These are phyloP conservation scores for Wickerhamomyces sp. DNA, from an alignment of 1,139 yeast species.

Conservation along the genomic window DNA sequence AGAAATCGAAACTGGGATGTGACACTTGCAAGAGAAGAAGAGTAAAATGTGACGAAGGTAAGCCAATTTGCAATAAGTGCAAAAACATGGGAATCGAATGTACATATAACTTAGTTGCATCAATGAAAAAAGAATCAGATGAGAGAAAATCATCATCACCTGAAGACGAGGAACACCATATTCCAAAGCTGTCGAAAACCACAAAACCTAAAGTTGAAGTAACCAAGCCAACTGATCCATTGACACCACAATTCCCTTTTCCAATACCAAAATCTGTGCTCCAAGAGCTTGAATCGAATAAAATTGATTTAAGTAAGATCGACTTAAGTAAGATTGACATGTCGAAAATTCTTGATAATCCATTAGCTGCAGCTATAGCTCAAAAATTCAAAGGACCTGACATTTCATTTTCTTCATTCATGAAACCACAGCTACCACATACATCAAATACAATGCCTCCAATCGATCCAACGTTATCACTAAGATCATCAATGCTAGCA, in stretches of 20 bases:
- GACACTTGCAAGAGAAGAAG: conserved; percentile 82
- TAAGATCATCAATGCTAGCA: conserved; percentile 1
- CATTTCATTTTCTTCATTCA: background rate
- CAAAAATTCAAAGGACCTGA: background rate
- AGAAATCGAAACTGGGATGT: conserved; percentile 85
- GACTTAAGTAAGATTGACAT: background rate
- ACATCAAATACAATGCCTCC: background rate
- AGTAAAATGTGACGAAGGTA: conserved; percentile 87
- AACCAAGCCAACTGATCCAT: too few species aligned
- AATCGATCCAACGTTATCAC: conserved; percentile 1
- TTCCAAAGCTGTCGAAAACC: too few species aligned
- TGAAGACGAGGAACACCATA: too few species aligned
- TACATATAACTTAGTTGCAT: conserved; percentile 38
- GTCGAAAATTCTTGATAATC: background rate
- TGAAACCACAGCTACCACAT: background rate
- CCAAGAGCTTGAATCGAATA: background rate
- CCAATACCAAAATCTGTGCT: background rate
- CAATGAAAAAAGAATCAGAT: conserved; percentile 14
- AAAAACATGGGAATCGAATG: conserved; percentile 73
- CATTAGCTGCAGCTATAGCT: background rate
- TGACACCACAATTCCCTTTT: conserved; percentile 6
- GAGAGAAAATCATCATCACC: background rate
- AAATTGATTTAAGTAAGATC: background rate
- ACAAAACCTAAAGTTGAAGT: too few species aligned
- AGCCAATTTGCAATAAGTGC: conserved; percentile 79